Base-by-base conservation (phyloP, 805 yeast species). In the Wickerhamiella azyma region DNA sequence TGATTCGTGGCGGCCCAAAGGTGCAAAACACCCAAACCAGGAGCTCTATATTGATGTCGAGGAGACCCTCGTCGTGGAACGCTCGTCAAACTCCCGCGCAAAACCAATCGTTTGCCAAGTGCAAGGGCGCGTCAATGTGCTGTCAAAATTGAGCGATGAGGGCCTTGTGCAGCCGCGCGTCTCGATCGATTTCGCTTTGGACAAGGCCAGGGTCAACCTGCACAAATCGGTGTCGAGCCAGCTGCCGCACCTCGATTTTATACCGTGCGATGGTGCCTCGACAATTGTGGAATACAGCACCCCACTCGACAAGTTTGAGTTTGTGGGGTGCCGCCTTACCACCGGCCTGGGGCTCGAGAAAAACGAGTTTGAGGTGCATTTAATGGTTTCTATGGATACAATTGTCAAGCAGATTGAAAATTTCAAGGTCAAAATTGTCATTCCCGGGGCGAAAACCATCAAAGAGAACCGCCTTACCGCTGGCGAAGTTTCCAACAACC, bases 261-360 rank as follows among this genome's bases (percentile, higher is more conserved):
- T 82, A 16, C 98, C 97, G 5, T 94, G 97, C 0, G 96, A 89
- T 61, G 96, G 94, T 6, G 71, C 66, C 48, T 75, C 76, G 36
- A 66, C 70, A 2, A 58, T 88, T 18, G 72, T 79, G 71, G 62
- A 73, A 9, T 88, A 88, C 61, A 67, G 72, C 5, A 60, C 82
- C 26, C 82, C 81, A 3, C 52, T 53, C 4, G 50, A 50, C 10
- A 57, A 67, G 57, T 56, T 68, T n/a, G 83, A 83, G 0, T 55
- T 75, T n/a, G 68, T 81, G 9, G 68, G 67, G 37, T 72, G 75
- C 5, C 81, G 78, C 39, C 67, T 75, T 43, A 62, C 62, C 41
- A 66, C 72, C 1, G 79, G 76, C 0, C 60, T 78, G 21, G 86
- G 85, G 0, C 49, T 57, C 2, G 55, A 62, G 13, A 60, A 62